These are phyloP conservation scores for Penicillium paxilli DNA, from an alignment of 495 filamentous ascomycete genomes.

Conservation along the genomic window DNA sequence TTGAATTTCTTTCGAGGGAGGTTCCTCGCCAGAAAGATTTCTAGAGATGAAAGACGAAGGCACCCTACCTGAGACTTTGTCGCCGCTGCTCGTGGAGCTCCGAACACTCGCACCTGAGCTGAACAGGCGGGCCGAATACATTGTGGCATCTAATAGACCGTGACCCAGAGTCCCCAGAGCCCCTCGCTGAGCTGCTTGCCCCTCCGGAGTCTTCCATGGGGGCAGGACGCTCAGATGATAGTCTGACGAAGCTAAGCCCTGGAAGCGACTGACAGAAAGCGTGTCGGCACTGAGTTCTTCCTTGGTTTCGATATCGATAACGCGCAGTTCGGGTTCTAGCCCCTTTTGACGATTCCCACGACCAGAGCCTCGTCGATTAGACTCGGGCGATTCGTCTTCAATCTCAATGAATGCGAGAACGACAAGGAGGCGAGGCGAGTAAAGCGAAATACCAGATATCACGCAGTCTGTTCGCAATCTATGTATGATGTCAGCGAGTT, in stretches of 20 bases:
- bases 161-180: conserved; percentile 65
- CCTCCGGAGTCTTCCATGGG: conserved; percentile 59
- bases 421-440: conserved; percentile 86
- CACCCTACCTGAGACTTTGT: conserved; percentile 47
- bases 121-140: conserved; percentile 82
- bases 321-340: conserved; percentile 79
- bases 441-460: conserved; percentile 94
- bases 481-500: not conserved
- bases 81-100: conserved; percentile 66
- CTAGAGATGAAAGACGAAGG: conserved; percentile 44
- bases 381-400: conserved; percentile 52
- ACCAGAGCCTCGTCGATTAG: conserved; percentile 39
- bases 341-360: conserved; percentile 70
- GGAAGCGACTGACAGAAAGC: conserved; percentile 78
- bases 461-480: conserved; percentile 95
- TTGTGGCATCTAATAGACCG: conserved; percentile 74
- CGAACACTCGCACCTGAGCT: conserved; percentile 81
- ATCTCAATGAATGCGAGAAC: conserved; percentile 86
- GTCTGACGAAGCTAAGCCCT: conserved; percentile 82
- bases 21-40: conserved; percentile 26
- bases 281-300: conserved; percentile 79
- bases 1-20: conserved; percentile 40
- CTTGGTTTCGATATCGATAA: conserved; percentile 84
- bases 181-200: conserved; percentile 60
- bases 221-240: conserved; percentile 88